Evolutionary conservation across 2,329 filamentous ascomycete genomes (phyloP).

Genomic region (Hypoxylon sp.): DNA sequence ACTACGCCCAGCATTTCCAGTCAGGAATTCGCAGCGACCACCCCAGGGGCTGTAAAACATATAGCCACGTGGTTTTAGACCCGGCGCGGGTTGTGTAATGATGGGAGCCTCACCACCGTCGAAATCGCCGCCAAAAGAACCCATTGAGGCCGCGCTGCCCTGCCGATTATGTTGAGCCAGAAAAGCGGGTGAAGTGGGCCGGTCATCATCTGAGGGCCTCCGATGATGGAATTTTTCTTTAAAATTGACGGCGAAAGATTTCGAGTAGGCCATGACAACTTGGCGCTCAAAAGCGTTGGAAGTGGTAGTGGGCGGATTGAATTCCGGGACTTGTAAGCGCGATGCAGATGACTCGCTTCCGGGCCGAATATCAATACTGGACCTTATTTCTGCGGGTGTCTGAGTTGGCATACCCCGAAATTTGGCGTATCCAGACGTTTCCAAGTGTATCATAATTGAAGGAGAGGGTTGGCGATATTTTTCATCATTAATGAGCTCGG

Average conservation of each 20-base stretch:
- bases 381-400: conserved; percentile 44
- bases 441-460: conserved; percentile 67
- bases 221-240: conserved; percentile 62
- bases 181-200: conserved; percentile 49
- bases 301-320: conserved; percentile 24
- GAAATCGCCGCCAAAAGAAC: conserved; percentile 54
- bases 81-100: conserved; percentile 63
- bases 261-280: conserved; percentile 71
- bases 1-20: conserved; percentile 80
- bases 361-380: conserved; percentile 51
- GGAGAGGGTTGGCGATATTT: conserved; percentile 55
- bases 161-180: conserved; percentile 52
- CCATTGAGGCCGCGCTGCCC: conserved; percentile 55
- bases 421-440: conserved; percentile 71
- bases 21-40: conserved; percentile 87
- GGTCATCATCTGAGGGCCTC: conserved; percentile 52
- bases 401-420: conserved; percentile 66
- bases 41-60: conserved; percentile 90
- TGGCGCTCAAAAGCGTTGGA: conserved; percentile 66
- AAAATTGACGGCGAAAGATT: conserved; percentile 65
- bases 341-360: conserved; percentile 45
- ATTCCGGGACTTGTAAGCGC: conserved; percentile 33
- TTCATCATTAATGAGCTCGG: conserved; percentile 53
- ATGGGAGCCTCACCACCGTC: conserved; percentile 52
- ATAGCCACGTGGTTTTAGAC: conserved; percentile 75